Percentiles rank a stretch among this genome's conserved stretches.
These are phyloP conservation scores for Dalbergia oliveri DNA, from an alignment of 306 rosid species.

Conservation along the genomic window DNA sequence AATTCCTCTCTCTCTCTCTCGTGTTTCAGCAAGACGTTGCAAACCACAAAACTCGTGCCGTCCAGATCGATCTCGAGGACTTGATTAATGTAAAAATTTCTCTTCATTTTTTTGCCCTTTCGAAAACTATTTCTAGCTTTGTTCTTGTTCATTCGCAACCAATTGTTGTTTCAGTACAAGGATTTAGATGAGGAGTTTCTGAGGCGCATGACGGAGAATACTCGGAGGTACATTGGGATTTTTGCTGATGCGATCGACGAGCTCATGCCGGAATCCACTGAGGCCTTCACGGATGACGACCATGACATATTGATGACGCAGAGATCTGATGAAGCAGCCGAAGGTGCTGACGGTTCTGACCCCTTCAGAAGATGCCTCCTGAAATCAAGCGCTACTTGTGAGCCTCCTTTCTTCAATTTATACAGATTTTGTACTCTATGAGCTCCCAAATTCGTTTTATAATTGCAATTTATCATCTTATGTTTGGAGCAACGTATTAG, in stretches of 20 bases:
- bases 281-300: conserved; percentile 88
- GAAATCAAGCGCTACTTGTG: conserved; percentile 94
- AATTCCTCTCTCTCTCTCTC: neutral
- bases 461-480: conserved; percentile 3
- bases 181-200: conserved; percentile 86
- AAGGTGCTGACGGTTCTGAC: conserved; percentile 74
- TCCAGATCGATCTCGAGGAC: conserved; percentile 88
- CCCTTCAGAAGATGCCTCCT: conserved; percentile 95
- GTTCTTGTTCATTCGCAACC: neutral
- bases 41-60: conserved; percentile 76
- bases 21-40: conserved; percentile 88
- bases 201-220: conserved; percentile 84
- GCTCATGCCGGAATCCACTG: conserved; percentile 87
- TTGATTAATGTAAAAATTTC: conserved; percentile 63
- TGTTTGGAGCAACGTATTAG: neutral
- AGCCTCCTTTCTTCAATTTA: conserved; percentile 39
- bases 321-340: conserved; percentile 87
- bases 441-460: conserved; percentile 5
- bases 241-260: conserved; percentile 86
- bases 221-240: conserved; percentile 80
- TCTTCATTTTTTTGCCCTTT: neutral
- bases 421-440: conserved; percentile 10
- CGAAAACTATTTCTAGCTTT: neutral
- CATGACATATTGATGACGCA: conserved; percentile 97
- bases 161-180: conserved; percentile 62